Conservation (phyloP, 352 stramenopile genomes). For the Globisporangium abappressorium region DNA sequence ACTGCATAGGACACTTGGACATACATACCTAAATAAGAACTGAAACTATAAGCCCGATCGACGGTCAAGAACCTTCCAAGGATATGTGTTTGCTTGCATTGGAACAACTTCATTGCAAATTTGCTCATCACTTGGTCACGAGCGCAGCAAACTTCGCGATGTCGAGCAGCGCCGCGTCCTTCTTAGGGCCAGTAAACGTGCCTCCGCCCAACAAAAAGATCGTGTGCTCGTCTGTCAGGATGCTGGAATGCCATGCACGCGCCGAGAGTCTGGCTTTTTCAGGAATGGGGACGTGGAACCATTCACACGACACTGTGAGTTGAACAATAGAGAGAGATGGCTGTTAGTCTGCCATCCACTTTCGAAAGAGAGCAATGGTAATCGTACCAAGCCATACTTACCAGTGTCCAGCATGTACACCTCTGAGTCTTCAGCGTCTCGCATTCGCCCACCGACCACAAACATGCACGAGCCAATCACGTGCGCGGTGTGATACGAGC, state of each 20-base stretch:
- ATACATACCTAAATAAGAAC: background rate
- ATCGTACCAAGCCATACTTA: background rate
- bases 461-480: constrained; percentile 47
- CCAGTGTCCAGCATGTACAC: constrained; percentile 60
- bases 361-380: background rate
- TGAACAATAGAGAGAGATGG: background rate
- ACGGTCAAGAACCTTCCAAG: background rate
- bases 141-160: constrained; percentile 32
- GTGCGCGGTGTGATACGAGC: constrained; percentile 71
- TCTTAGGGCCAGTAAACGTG: constrained; percentile 53
- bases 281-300: constrained; percentile 46
- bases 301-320: constrained; percentile 25
- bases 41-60: background rate
- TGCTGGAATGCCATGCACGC: constrained; percentile 68
- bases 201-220: constrained; percentile 60
- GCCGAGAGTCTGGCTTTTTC: constrained; percentile 25
- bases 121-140: background rate
- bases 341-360: background rate
- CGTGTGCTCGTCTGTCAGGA: constrained; percentile 29
- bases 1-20: background rate
- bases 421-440: constrained; percentile 34
- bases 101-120: background rate
- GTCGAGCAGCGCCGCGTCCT: constrained; percentile 49
- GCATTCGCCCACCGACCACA: constrained; percentile 58
- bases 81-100: background rate